Evolutionary conservation across 768 basidiomycete species (phyloP).

Genomic region (Dacryopinax spathularia): DNA sequence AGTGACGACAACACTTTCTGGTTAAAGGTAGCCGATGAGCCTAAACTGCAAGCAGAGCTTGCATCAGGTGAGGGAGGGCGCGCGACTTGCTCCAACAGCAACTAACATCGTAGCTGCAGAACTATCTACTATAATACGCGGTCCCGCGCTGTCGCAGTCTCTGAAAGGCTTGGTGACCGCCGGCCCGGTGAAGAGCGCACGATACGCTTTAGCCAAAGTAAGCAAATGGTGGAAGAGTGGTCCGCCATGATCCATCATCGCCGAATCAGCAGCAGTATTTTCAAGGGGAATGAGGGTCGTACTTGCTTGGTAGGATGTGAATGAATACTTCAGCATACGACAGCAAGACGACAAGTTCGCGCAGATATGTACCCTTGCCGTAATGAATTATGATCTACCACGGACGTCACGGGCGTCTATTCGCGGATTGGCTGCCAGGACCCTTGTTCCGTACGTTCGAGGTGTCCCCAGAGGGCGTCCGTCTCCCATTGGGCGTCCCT

Average conservation of each 20-base stretch:
- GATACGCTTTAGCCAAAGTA: constrained; percentile 63
- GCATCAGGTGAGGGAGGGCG: constrained; percentile 32
- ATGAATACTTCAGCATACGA: no score
- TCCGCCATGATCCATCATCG: neutral
- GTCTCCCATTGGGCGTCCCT: no score
- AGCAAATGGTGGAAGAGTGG: constrained; percentile 59
- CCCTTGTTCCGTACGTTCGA: no score
- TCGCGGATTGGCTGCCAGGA: no score
- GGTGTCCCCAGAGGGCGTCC: no score
- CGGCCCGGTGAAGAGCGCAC: constrained; percentile 61
- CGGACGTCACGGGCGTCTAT: no score
- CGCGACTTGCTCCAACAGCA: neutral
- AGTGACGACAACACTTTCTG: constrained; percentile 61
- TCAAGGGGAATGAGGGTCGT: no score
- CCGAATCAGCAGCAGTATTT: no score
- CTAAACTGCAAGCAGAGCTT: constrained; percentile 38
- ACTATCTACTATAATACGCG: constrained; percentile 60
- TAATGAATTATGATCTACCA: no score
- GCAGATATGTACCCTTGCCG: no score
- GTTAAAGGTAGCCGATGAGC: constrained; percentile 54
- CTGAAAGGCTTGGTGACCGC: constrained; percentile 77
- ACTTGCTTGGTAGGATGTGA: no score
- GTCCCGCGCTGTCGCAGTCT: constrained; percentile 71
- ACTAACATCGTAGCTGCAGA: constrained; percentile 31
- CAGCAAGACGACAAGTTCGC: no score